Percentiles rank a stretch among this genome's conserved stretches.
Conservation (phyloP, 2,329 filamentous ascomycete species). For the Golovinomyces cichoracearum region DNA sequence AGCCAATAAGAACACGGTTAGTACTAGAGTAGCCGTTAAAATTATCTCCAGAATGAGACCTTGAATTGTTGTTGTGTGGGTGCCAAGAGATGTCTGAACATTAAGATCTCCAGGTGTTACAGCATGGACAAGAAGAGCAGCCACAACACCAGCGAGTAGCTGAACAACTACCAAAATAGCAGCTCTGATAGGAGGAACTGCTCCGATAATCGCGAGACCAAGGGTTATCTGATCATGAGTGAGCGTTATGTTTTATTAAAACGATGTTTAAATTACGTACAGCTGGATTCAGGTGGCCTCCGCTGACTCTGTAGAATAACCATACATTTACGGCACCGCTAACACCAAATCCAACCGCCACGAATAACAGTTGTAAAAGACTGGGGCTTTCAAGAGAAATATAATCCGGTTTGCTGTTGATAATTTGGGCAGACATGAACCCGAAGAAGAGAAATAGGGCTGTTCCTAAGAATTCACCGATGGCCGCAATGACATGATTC, state of each 20-base stretch:
- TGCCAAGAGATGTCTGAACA: constrained; percentile 4
- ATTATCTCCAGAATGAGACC: constrained; percentile 23
- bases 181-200: constrained; percentile 11
- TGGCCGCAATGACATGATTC: constrained; percentile 18
- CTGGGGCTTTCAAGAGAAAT: constrained; percentile 1
- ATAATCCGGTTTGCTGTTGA: constrained; percentile 3
- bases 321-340: constrained; percentile 24
- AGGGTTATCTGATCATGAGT: constrained; percentile 11
- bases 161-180: constrained; percentile 12
- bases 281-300: constrained; percentile 23
- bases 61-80: constrained; percentile 14
- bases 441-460: constrained; percentile 16
- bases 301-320: constrained; percentile 24
- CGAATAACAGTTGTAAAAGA: constrained; percentile 5
- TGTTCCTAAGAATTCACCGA: constrained; percentile 25
- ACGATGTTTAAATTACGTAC: background rate
- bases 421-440: constrained; percentile 4
- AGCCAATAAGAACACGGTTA: constrained; percentile 22
- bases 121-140: constrained; percentile 18
- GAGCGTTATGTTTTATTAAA: background rate
- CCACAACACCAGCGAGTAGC: constrained; percentile 14
- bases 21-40: constrained; percentile 21
- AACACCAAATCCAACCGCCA: constrained; percentile 11
- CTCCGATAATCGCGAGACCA: constrained; percentile 15
- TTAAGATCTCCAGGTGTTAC: constrained; percentile 4